A percentile compares a stretch with the other conserved stretches of the same genome.
Conservation (phyloP, 2,329 filamentous ascomycete genomes). For the Aspergillus spinulosporus region DNA sequence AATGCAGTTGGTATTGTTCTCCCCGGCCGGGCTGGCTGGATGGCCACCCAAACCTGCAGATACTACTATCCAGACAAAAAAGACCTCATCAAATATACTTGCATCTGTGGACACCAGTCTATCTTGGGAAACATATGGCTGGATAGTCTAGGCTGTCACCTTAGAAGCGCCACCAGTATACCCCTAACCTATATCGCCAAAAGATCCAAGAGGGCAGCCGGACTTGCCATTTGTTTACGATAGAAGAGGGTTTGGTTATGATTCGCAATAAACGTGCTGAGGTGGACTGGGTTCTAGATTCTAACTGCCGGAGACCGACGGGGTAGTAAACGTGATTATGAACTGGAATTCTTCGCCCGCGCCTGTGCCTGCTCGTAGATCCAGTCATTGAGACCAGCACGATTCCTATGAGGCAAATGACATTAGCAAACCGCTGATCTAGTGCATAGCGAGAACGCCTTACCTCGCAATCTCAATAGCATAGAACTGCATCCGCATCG, state of each 20-base stretch:
- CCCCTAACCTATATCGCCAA: neutral
- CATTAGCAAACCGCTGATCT: neutral
- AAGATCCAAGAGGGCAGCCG: neutral
- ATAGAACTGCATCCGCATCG: constrained; percentile 79
- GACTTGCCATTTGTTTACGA: neutral
- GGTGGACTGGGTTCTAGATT: constrained; percentile 7
- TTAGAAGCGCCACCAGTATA: neutral
- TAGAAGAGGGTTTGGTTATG: neutral
- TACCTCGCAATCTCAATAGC: constrained; percentile 73
- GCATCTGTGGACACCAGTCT: neutral
- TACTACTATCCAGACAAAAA: constrained; percentile 1
- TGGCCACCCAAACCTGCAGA: neutral
- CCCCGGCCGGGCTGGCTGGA: neutral
- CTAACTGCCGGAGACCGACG: neutral
- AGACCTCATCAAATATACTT: neutral
- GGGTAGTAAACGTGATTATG: constrained; percentile 17
- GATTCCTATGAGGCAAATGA: constrained; percentile 61
- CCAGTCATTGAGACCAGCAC: constrained; percentile 91
- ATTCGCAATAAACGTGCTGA: neutral
- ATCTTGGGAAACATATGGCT: neutral
- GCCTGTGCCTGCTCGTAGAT: constrained; percentile 75
- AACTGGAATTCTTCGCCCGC: constrained; percentile 41
- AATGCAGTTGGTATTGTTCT: constrained; percentile 19
- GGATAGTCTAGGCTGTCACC: neutral
- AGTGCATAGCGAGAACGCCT: constrained; percentile 24